Evolutionary conservation across 768 basidiomycete species (phyloP), one percentile per base, ranked within the genome.

Genomic region (Russula foetens): DNA sequence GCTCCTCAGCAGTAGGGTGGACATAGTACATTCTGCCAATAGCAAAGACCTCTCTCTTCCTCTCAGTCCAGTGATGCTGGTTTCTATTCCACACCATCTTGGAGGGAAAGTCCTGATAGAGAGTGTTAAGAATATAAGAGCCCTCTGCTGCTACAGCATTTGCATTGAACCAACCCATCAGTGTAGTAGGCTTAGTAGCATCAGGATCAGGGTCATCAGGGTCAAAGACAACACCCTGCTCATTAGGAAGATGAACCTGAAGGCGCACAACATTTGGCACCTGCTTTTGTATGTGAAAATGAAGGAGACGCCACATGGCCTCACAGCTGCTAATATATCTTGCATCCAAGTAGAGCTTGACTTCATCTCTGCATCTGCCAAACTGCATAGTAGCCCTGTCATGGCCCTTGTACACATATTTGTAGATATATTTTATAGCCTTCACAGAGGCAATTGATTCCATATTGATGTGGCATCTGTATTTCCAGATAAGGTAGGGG

Each of bases 391-490:
- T 75, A 0, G 72, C 70, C 35, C 35, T 35, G 35, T 52, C 51
- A 39, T 24, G 51, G 7, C 38, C 51, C 24, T 52, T 55, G 15
- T 45, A 35, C 5, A 55, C 17, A 35, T 55, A 55, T 17, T 55
- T 55, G 44, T 35, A 46, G 17, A 75, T 66, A 53, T 83, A 83
- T 55, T 80, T 79, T 66, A 77, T 54, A 4, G 77, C 64, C 9
- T 68, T 69, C 39, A 81, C 63, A 9, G 72, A 74, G 0, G 67
- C 68, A 50, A 67, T 70, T 53, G 74, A 73, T 62, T 83, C 80
- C 0, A 81, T 24, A 69, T 83, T 84, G 63, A 81, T 79, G 57
- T 83, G 79, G 60, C 79, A 79, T 56, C 74, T 23, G 19, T 47
- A 56, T 19, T 47, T 56, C 24, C 44, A 46, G 24, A 47, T 26